Evolutionary conservation across 495 filamentous ascomycete species (phyloP), one percentile per base, ranked within the genome.

Genomic region (Viridothelium virens): DNA sequence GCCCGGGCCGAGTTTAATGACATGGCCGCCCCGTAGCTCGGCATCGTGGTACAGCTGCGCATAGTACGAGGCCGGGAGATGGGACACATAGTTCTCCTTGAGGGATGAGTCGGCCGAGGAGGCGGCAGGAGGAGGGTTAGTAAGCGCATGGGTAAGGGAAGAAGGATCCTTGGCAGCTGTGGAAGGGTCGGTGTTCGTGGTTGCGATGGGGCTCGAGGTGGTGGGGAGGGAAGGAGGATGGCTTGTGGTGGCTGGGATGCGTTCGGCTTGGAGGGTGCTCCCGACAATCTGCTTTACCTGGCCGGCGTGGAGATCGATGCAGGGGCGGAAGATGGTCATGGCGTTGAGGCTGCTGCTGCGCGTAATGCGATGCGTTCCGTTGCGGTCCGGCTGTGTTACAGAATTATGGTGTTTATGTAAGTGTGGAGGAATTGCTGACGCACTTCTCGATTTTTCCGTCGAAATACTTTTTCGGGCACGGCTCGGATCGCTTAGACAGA

Each of bases 211-310:
- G 74, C 56, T 34, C 38, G 85, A 88, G 46, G 75, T 66, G 41
- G 41, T 44, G 41, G 41, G 6, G 41, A 14, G 6, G 41, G 41
- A 44, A 14, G 41, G 41, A 7, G 41, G 7, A 44, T 25, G 25
- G 25, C 25, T 44, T 44, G 41, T 0, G 6, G 41, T 14, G 41
- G 48, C 9, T 53, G 48, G 48, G 48, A 18, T 11, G 11, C 7
- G 7, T 31, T 18, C 25, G 11, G 31, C 18, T 59, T 7, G 31
- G 68, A 97, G 82, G 0, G 94, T 97, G 53, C 92, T 92, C 63
- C 94, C 94, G 46, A 98, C 92, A 70, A 98, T 98, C 77, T 98
- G 94, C 79, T 98, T 98, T 38, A 98, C 94, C 74, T 90, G 85
- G 6, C 95, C 95, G 9, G 92, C 87, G 78, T 98, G 94, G 37